A percentile compares a stretch with the other conserved stretches of the same genome.
phyloP scores from a whole-genome alignment of 2,329 filamentous ascomycete species.

The Trichoderma pleuroti region DNA sequence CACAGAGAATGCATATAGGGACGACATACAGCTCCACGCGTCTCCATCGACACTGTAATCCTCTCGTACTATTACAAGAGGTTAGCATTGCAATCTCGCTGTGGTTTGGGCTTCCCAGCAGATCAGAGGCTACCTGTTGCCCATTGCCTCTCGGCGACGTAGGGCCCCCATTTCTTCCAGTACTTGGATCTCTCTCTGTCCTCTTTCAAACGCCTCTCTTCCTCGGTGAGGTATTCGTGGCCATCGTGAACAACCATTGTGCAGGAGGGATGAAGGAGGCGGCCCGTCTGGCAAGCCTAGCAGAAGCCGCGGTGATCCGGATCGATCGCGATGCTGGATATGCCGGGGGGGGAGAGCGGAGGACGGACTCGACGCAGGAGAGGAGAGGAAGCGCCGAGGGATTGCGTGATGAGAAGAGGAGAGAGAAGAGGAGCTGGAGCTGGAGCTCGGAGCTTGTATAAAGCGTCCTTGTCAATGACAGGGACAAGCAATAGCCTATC shows the following conservation, averaged over 20 bases:
- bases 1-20: no score
- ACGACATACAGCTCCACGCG: constrained; percentile 84
- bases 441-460: neutral
- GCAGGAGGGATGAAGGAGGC: constrained; percentile 12
- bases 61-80: constrained; percentile 62
- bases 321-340: neutral
- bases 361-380: neutral
- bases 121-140: constrained; percentile 63
- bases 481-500: constrained; percentile 12
- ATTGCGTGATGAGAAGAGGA: constrained; percentile 3
- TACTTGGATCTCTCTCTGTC: constrained; percentile 82
- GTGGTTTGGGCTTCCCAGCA: neutral
- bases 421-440: neutral
- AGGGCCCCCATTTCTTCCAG: constrained; percentile 98
- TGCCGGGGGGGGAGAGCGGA: neutral
- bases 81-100: constrained; percentile 24
- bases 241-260: constrained; percentile 86
- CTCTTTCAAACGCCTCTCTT: constrained; percentile 85
- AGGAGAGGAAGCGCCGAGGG: constrained; percentile 4
- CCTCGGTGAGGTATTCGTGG: constrained; percentile 81
- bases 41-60: constrained; percentile 89
- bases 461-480: constrained; percentile 4
- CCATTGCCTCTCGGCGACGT: constrained; percentile 93
- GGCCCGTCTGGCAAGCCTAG: neutral
- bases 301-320: neutral